Evolutionary conservation across 176 grass and related monocot species (phyloP), one percentile per base, ranked within the genome.

Genomic region (Oryza australiensis): DNA sequence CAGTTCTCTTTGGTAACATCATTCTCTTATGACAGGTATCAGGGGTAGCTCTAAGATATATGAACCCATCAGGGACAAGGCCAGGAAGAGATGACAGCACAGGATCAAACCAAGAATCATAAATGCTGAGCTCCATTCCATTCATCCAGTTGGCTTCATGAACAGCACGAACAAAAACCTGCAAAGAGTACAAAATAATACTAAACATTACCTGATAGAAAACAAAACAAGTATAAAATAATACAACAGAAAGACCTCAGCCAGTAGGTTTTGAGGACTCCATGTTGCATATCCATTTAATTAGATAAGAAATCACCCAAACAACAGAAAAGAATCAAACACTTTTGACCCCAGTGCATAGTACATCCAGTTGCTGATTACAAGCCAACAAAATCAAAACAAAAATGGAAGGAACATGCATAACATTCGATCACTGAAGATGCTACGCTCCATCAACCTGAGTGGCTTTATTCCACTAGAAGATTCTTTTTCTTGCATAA

Each of bases 101-200:
- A 63, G 87, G 93, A 71, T 94, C 93, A 87, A 94, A 94, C 93
- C 93, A 94, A 33, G 89, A 92, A 46, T 94, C 87, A 28, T 94
- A 94, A 68, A 94, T 92, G 89, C 89, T 92, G 27, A 90, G 91
- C 71, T 94, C 93, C 93, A 92, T 92, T 66, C 86, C 81, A 77
- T 85, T 90, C 89, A 92, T 88, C 93, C 85, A 94, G 41, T 88
- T 94, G 60, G 93, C 89, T 75, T 94, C 89, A 71, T 88, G 55
- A 27, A 94, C 89, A 45, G 93, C 89, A 20, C 87, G 83, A 3
- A 90, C 93, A 86, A 94, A 92, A 14, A 94, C 89, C 89, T 94
- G 62, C 59, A 79, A 60, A 0, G 5, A 15, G 29, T 33, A 68
- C 9, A 24, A 40, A 70, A 74, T 14, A 46, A 33, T 24, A 35